Percentiles rank a stretch among this genome's conserved stretches.
These are phyloP conservation scores for Penicillium turbatum DNA, from an alignment of 495 filamentous ascomycete genomes.

Conservation along the genomic window DNA sequence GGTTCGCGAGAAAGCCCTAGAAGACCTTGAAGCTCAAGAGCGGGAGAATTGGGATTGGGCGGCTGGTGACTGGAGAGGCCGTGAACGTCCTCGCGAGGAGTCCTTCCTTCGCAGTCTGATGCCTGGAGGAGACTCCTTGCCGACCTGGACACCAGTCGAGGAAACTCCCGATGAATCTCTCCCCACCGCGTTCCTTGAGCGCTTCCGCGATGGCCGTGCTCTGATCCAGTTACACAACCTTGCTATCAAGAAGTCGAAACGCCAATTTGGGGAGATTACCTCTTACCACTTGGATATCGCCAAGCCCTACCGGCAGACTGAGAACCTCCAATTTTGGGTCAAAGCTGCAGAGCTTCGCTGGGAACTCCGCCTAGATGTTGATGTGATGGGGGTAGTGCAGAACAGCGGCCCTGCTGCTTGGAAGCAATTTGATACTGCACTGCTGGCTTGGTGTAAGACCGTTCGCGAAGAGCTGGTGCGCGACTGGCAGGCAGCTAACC, in stretches of 20 bases:
- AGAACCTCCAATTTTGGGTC: constrained; percentile 92
- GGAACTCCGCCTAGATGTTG: constrained; percentile 81
- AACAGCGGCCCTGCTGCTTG: constrained; percentile 60
- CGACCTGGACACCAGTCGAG: constrained; percentile 63
- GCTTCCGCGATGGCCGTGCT: constrained; percentile 71
- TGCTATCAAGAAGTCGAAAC: constrained; percentile 74
- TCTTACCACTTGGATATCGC: constrained; percentile 81
- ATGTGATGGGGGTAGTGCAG: constrained; percentile 82
- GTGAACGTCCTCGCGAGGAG: constrained; percentile 72
- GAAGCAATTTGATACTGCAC: constrained; percentile 73
- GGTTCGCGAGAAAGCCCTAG: constrained; percentile 65
- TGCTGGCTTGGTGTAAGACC: constrained; percentile 71
- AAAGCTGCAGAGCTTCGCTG: constrained; percentile 94
- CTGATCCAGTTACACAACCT: constrained; percentile 87
- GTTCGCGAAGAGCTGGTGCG: constrained; percentile 71
- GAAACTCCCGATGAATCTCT: constrained; percentile 36
- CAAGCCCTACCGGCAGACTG: constrained; percentile 90
- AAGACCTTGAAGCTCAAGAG: constrained; percentile 67
- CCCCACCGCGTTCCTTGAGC: constrained; percentile 71
- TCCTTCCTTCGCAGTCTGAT: constrained; percentile 70
- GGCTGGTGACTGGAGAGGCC: constrained; percentile 73
- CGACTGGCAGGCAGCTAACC: constrained; percentile 49
- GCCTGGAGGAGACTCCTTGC: constrained; percentile 50
- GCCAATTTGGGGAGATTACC: constrained; percentile 88
- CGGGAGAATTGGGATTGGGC: constrained; percentile 73